These are phyloP conservation scores for Pilatotrama ljubarskyi DNA, from an alignment of 768 basidiomycete species.

Conservation along the genomic window DNA sequence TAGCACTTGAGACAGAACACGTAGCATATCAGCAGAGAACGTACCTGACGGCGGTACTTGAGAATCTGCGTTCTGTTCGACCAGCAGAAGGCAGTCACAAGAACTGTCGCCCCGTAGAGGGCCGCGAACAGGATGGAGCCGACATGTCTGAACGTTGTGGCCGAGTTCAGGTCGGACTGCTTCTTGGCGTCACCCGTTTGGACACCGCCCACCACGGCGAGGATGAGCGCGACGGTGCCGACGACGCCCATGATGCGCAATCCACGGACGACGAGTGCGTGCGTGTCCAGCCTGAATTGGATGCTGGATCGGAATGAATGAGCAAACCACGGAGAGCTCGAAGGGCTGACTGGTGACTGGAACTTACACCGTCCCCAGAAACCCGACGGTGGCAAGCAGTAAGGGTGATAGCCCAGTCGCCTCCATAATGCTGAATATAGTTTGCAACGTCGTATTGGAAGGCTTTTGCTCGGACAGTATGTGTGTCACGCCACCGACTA, in stretches of 20 bases:
- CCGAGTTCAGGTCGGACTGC: constrained; percentile 21
- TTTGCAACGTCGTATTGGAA: constrained; percentile 45
- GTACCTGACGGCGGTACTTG: constrained; percentile 8
- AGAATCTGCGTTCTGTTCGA: constrained; percentile 4
- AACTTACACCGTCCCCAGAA: constrained; percentile 36
- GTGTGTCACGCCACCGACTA: constrained; percentile 58
- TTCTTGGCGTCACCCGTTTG: constrained; percentile 18
- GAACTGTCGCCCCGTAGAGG: constrained; percentile 40
- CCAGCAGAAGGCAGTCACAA: constrained; percentile 17
- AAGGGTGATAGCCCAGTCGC: constrained; percentile 42
- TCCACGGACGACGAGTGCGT: not conserved
- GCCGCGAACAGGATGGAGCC: constrained; percentile 37
- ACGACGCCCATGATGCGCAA: constrained; percentile 34
- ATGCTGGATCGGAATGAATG: constrained; percentile 22
- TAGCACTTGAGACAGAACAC: not conserved
- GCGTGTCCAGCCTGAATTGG: constrained; percentile 28
- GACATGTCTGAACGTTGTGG: constrained; percentile 32
- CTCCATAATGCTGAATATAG: constrained; percentile 51
- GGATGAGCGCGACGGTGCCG: constrained; percentile 30
- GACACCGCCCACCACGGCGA: constrained; percentile 37
- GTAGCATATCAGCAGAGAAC: not conserved
- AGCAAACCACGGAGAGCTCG: not conserved
- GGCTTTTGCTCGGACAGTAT: constrained; percentile 52
- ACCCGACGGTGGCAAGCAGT: constrained; percentile 38
- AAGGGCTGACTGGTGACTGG: no score